Conservation (phyloP, 805 yeast genomes). For the Sporopachydermia quercuum region DNA sequence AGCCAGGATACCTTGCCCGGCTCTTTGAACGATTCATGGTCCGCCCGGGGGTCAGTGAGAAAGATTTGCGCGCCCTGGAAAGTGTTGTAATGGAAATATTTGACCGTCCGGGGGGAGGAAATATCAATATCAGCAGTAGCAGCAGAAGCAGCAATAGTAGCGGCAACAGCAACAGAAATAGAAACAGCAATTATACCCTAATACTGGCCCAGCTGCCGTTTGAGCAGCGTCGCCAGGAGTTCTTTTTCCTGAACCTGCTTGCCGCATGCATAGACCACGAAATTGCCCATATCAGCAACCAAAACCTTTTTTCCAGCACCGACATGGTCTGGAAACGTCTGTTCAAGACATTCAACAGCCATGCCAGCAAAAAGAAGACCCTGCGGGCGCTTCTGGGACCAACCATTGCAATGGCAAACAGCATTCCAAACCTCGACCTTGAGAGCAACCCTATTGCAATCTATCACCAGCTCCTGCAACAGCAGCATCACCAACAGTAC, state of each 20-base stretch:
- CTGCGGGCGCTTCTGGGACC: constrained; percentile 23
- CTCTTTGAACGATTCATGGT: no score
- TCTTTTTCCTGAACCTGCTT: constrained; percentile 27
- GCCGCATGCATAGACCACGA: constrained; percentile 25
- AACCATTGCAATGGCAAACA: constrained; percentile 18
- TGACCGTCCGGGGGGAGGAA: not conserved
- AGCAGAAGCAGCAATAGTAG: not conserved
- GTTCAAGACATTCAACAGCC: constrained; percentile 23
- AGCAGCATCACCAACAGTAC: constrained; percentile 8
- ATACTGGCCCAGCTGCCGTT: constrained; percentile 8
- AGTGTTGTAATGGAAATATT: not conserved
- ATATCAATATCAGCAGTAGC: not conserved
- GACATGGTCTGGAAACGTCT: constrained; percentile 29
- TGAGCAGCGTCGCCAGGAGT: constrained; percentile 27
- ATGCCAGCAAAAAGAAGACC: constrained; percentile 19
- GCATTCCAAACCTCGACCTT: constrained; percentile 30
- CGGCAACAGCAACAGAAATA: not conserved
- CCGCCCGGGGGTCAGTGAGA: no score
- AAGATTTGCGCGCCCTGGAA: no score
- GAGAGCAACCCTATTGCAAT: constrained; percentile 70
- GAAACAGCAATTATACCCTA: not conserved
- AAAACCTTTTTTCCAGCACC: constrained; percentile 10
- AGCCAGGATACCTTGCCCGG: constrained; percentile 1
- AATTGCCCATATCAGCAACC: not conserved
- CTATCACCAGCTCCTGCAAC: constrained; percentile 23